phyloP scores from a whole-genome alignment of 257 asterid species.

The Striga asiatica region DNA sequence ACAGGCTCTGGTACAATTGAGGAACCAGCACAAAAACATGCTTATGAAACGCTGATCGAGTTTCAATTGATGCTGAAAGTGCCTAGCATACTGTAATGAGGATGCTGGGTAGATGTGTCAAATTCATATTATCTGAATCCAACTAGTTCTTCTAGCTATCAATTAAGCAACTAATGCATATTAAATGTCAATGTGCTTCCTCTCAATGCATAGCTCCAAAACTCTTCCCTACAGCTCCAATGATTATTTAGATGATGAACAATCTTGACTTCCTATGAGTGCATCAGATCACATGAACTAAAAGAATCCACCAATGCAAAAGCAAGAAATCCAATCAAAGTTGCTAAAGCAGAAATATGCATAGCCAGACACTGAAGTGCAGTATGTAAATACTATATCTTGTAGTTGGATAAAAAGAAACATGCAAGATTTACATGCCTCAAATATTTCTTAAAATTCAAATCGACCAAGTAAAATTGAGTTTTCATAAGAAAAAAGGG shows the following conservation, averaged over 20 bases:
- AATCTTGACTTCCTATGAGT: not conserved
- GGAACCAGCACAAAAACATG: not conserved
- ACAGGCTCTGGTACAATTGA: not conserved
- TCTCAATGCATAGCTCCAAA: not conserved
- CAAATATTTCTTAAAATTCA: constrained; percentile 11
- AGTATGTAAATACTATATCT: not conserved
- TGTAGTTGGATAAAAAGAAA: not conserved
- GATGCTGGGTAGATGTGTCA: not conserved
- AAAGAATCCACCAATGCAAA: constrained; percentile 4
- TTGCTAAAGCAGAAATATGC: not conserved
- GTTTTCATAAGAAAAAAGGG: not conserved
- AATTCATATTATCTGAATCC: not conserved
- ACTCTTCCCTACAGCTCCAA: not conserved
- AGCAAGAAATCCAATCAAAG: constrained; percentile 2
- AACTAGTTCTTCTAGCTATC: not conserved
- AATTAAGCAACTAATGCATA: not conserved
- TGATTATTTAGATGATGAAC: not conserved
- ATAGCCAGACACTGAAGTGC: not conserved
- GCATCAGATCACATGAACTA: not conserved
- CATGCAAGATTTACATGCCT: constrained; percentile 9
- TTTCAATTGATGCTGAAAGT: no score
- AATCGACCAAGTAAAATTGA: not conserved
- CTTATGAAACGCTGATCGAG: constrained; percentile 3
- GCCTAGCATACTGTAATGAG: not conserved
- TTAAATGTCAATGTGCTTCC: not conserved